These are phyloP conservation scores for Rachicladosporium sp. DNA, from an alignment of 2,329 filamentous ascomycete genomes.

Conservation along the genomic window DNA sequence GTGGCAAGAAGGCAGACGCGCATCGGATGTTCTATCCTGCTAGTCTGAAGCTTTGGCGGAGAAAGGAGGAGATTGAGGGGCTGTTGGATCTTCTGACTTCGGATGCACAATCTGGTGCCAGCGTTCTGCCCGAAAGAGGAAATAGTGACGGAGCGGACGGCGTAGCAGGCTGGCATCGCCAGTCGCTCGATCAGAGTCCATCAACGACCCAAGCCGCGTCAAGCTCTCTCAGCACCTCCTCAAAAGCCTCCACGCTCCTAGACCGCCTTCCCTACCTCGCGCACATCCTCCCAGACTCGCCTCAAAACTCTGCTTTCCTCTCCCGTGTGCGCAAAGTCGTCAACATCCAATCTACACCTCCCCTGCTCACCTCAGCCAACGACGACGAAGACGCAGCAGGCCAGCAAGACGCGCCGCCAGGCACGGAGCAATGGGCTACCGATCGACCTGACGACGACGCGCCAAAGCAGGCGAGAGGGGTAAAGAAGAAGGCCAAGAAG, in stretches of 20 bases:
- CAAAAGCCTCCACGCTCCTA: slow-evolving; percentile 62
- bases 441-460: slow-evolving; percentile 24
- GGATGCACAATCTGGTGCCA: slow-evolving; percentile 28
- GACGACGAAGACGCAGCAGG: slow-evolving; percentile 7
- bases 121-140: no score
- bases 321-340: slow-evolving; percentile 58
- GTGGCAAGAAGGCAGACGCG: slow-evolving; percentile 39
- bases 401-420: no score
- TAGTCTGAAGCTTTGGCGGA: slow-evolving; percentile 70
- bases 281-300: slow-evolving; percentile 38
- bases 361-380: slow-evolving; percentile 8
- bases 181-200: no score
- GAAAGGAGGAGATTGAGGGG: slow-evolving; percentile 68
- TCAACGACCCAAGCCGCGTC: no score
- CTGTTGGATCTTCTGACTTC: slow-evolving; percentile 58
- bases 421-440: slow-evolving; percentile 30
- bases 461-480: slow-evolving; percentile 2
- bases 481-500: slow-evolving; percentile 7
- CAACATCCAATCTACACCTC: slow-evolving; percentile 32
- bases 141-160: background rate
- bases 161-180: slow-evolving; percentile 4
- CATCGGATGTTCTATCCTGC: slow-evolving; percentile 90
- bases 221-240: no score
- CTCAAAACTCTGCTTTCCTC: slow-evolving; percentile 27
- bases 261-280: slow-evolving; percentile 80